These are phyloP conservation scores for Auricularia auricula-judae DNA, from an alignment of 768 basidiomycete genomes.

Conservation along the genomic window DNA sequence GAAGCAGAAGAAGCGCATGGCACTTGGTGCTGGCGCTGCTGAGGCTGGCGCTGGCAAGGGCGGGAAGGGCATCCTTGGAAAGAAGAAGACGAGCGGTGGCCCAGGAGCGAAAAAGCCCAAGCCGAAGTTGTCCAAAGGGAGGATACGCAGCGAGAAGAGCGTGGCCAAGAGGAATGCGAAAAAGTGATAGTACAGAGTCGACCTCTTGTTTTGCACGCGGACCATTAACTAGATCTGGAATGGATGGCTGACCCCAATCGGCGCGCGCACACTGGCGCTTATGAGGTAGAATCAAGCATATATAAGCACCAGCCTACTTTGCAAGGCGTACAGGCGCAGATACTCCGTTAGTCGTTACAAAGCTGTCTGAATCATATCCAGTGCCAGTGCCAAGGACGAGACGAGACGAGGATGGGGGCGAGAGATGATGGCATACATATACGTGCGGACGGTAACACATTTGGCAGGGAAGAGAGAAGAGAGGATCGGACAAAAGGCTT, in stretches of 20 bases:
- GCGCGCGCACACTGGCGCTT: no score
- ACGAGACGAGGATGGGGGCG: neutral
- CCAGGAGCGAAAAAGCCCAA: conserved; percentile 7
- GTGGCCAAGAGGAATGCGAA: conserved; percentile 45
- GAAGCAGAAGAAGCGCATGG: conserved; percentile 66
- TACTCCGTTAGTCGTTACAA: neutral
- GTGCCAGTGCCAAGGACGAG: no score
- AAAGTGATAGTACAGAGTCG: conserved; percentile 24
- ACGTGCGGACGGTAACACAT: neutral
- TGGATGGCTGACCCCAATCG: no score
- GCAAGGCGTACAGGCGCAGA: no score
- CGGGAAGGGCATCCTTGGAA: conserved; percentile 12
- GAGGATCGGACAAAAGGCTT: neutral
- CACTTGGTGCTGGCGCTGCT: conserved; percentile 24
- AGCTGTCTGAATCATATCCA: neutral
- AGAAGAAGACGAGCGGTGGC: conserved; percentile 8
- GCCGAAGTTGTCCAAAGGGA: conserved; percentile 32
- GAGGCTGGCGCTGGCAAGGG: neutral
- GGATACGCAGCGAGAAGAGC: conserved; percentile 45
- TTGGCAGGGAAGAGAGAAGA: neutral
- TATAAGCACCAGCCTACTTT: no score
- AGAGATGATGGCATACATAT: neutral
- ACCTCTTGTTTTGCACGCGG: no score
- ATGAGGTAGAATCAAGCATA: no score
- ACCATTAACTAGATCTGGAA: no score